Base-by-base conservation (phyloP, 805 yeast species). In the Hyphopichia homilentoma region DNA sequence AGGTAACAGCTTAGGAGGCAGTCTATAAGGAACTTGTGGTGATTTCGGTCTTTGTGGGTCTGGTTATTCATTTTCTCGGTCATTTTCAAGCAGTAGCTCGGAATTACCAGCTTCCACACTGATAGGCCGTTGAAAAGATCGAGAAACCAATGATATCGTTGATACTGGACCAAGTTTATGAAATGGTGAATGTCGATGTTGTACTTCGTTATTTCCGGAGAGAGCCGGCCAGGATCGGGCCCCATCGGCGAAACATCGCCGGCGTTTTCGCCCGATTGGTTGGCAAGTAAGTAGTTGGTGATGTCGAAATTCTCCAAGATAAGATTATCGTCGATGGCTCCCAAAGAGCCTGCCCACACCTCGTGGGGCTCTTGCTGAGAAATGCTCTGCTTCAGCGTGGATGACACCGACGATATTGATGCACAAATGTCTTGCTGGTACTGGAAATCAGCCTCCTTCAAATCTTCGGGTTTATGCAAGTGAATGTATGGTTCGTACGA, bases 71-170 rank as follows among this genome's bases (percentile, higher is more conserved):
- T 12, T 11, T 13, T 4, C n/a, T 22, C 26, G 3, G 26, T 27
- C 21, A 42, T 35, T 16, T 38, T 38, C 12, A 61, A 35, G 38
- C 67, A 59, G 34, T 56, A 59, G 12, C 44, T 40, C 2, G 70
- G 70, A 7, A 65, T 44, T 8, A 57, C 38, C 16, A 53, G 44
- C 37, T 61, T 61, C 70, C 70, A 65, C 11, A 64, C 43, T 26
- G 44, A 38, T 20, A 61, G 36, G n/a, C 59, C 69, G 30, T 65
- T 65, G 36, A 62, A 63, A 17, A 65, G 38, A 41, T 65, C 72
- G 14, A 65, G 43, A 7, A 65, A 27, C 68, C 69, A 62, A 40
- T 54, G 56, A 33, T 59, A 63, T 28, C 52, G 52, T 32, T 63
- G 62, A n/a, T 40, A 37, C 21, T 59, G 61, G n/a, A 62, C 38